These are phyloP conservation scores for Mucor indicus DNA, from an alignment of 371 early-diverging fungal species.

Conservation along the genomic window DNA sequence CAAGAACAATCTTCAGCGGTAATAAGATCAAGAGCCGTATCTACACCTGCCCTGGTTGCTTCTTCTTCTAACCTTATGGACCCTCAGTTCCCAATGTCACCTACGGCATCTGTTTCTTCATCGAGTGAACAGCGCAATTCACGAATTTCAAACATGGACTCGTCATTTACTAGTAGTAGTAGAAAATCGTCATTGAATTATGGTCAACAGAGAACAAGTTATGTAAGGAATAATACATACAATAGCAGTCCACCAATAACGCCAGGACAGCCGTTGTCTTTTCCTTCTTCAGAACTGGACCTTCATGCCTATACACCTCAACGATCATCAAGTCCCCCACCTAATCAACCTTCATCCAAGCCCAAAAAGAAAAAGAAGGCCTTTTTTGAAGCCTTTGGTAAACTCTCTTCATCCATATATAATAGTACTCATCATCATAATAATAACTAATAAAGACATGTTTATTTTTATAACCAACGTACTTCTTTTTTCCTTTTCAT, in stretches of 20 bases:
- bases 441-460: not conserved
- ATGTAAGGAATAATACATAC: not conserved
- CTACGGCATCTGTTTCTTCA: slow-evolving; percentile 19
- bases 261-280: slow-evolving; percentile 10
- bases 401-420: slow-evolving; percentile 34
- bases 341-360: not conserved
- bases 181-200: slow-evolving; percentile 12
- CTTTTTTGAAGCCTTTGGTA: slow-evolving; percentile 36
- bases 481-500: slow-evolving; percentile 12
- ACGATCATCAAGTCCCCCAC: slow-evolving; percentile 14
- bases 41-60: slow-evolving; percentile 16
- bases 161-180: not conserved
- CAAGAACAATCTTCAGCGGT: slow-evolving; percentile 9
- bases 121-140: slow-evolving; percentile 9
- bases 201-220: slow-evolving; percentile 1
- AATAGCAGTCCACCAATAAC: slow-evolving; percentile 2
- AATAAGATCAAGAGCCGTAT: slow-evolving; percentile 18
- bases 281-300: slow-evolving; percentile 10
- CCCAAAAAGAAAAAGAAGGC: slow-evolving; percentile 35
- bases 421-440: slow-evolving; percentile 15
- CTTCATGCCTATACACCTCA: slow-evolving; percentile 1
- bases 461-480: too few species aligned
- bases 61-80: slow-evolving; percentile 11
- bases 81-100: slow-evolving; percentile 7
- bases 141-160: slow-evolving; percentile 9